These are phyloP conservation scores for Phyllosticta citriasiana DNA, from an alignment of 2,329 filamentous ascomycete species.

Conservation along the genomic window DNA sequence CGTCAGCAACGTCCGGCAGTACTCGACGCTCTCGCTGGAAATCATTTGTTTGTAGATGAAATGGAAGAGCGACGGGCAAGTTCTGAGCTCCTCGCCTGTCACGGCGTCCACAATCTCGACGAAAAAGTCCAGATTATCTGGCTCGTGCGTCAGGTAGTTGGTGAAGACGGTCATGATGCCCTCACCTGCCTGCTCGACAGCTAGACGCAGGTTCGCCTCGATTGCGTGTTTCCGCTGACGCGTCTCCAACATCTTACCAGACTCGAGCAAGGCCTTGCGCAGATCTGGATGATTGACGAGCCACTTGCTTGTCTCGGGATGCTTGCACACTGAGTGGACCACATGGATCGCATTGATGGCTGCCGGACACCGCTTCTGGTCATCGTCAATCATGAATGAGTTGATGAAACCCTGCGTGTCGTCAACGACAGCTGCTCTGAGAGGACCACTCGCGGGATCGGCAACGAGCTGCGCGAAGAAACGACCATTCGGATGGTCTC, in stretches of 20 bases:
- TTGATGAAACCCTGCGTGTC: constrained; percentile 65
- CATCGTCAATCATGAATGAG: constrained; percentile 53
- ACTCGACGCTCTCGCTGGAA: constrained; percentile 72
- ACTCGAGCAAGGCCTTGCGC: constrained; percentile 49
- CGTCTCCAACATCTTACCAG: constrained; percentile 69
- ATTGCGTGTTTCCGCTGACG: constrained; percentile 62
- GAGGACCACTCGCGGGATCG: constrained; percentile 60
- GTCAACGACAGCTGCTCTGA: constrained; percentile 64
- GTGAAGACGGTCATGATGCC: constrained; percentile 80
- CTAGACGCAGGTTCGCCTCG: constrained; percentile 62
- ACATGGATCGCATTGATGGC: constrained; percentile 83
- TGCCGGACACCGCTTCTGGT: constrained; percentile 61
- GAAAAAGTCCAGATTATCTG: constrained; percentile 70
- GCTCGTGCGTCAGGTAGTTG: constrained; percentile 63
- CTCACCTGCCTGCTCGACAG: constrained; percentile 80
- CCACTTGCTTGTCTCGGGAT: constrained; percentile 57
- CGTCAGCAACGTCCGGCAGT: constrained; percentile 71
- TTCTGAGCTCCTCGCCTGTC: constrained; percentile 71
- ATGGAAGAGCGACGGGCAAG: constrained; percentile 62
- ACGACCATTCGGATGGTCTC: constrained; percentile 78
- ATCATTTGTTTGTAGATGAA: constrained; percentile 85
- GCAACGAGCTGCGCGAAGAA: constrained; percentile 82
- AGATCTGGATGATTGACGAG: constrained; percentile 45
- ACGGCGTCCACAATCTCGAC: constrained; percentile 77
- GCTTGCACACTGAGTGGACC: constrained; percentile 66